Evolutionary conservation across 768 basidiomycete species (phyloP), one percentile per base, ranked within the genome.

Genomic region (Termitomyces sp.): DNA sequence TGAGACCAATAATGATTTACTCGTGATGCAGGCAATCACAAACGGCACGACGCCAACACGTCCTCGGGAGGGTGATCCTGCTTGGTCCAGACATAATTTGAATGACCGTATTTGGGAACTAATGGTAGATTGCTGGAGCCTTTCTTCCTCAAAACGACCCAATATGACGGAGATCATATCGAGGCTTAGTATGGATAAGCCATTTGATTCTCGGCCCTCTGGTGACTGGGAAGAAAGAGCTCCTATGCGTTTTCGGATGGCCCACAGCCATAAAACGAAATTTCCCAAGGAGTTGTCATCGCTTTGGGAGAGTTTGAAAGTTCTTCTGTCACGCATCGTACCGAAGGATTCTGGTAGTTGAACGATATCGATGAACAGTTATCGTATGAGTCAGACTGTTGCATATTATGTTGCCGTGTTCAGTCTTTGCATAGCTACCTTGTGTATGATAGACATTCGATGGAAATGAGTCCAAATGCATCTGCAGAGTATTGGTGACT

Each of bases 111-210:
- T 61, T 29, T 61, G 60, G 60, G 8, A 20, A 8, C n/a, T 61
- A 2, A 48, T 61, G 52, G 12, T 50, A 7, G 29, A 51, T 39
- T 61, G 60, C 29, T 57, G 60, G 60, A 50, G 24, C 1, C 49
- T 34, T n/a, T 5, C 8, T 12, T 52, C 58, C 5, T 26, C 7
- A 1, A 2, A 49, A n/a, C 61, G 61, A 13, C 61, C 61, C 14
- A n/a, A 32, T 46, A 59, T 62, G 31, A 16, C 26, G 1, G 10
- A 8, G 6, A n/a, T 61, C 3, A 34, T 59, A 14, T 47, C 41
- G 9, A 39, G 27, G 37, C 61, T 61, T 36, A 12, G 36, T 1
- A 5, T 12, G 12, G 50, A 55, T 14, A 34, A 46, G 24, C 48
- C 44, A 8, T 5, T 32, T 7, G 57, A 61, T 29, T 16, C 27